Percentiles rank a stretch among this genome's conserved stretches.
Evolutionary conservation across 768 basidiomycete genomes (phyloP).

Genomic region (Zangia roseola): DNA sequence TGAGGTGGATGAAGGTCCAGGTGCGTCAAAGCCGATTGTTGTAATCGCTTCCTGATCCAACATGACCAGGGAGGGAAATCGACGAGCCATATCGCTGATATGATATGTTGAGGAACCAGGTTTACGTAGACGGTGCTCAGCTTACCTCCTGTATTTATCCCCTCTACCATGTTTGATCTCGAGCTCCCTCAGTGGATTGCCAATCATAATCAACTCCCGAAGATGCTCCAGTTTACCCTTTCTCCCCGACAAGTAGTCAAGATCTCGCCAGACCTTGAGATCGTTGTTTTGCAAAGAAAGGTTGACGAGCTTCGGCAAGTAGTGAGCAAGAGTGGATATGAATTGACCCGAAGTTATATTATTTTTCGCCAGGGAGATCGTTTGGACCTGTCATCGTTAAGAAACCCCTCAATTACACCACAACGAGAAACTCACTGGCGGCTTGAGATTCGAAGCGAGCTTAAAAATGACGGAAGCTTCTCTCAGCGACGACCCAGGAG

Average conservation of each 20-base stretch:
- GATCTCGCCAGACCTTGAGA: constrained; percentile 65
- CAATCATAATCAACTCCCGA: constrained; percentile 70
- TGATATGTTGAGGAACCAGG: constrained; percentile 6
- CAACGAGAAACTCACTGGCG: constrained; percentile 48
- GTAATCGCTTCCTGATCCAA: constrained; percentile 81
- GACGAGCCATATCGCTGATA: constrained; percentile 71
- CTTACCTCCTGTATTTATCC: constrained; percentile 69
- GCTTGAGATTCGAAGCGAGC: constrained; percentile 74
- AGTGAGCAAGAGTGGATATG: constrained; percentile 62
- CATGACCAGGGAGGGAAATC: constrained; percentile 79
- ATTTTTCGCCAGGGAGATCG: constrained; percentile 83
- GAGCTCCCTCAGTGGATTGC: constrained; percentile 70
- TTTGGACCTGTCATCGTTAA: constrained; percentile 52
- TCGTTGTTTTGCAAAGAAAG: constrained; percentile 80
- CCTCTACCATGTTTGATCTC: constrained; percentile 56
- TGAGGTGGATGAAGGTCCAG: constrained; percentile 49
- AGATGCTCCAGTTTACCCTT: constrained; percentile 59
- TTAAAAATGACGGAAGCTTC: constrained; percentile 89
- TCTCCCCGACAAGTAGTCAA: constrained; percentile 60
- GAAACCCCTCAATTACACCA: neutral
- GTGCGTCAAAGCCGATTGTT: constrained; percentile 75
- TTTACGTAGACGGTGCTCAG: constrained; percentile 1
- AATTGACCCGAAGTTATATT: constrained; percentile 60
- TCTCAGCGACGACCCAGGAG: constrained; percentile 54
- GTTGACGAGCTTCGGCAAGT: constrained; percentile 77